Evolutionary conservation across 148 eudicot species (phyloP).

Genomic region (Fallopia convolvulus): DNA sequence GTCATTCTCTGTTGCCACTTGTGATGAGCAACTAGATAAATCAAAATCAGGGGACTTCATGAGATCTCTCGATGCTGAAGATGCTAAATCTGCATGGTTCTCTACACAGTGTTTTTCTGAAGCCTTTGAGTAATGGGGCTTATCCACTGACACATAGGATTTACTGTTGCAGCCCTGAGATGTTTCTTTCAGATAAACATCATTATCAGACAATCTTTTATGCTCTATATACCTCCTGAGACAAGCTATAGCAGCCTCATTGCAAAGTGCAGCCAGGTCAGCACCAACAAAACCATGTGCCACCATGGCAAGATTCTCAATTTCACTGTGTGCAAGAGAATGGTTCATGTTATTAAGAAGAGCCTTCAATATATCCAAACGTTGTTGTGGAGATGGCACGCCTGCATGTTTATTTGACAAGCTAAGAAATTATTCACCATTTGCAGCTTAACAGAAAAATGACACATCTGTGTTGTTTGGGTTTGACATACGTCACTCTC

Average conservation of each 20-base stretch:
- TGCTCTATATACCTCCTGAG: slow-evolving; percentile 42
- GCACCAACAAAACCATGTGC: slow-evolving; percentile 99
- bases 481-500: background rate
- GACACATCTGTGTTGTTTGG: background rate
- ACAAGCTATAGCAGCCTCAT: slow-evolving; percentile 74
- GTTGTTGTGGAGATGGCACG: slow-evolving; percentile 83
- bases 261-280: slow-evolving; percentile 76
- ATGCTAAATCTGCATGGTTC: slow-evolving; percentile 28
- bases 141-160: slow-evolving; percentile 15
- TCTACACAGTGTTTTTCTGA: slow-evolving; percentile 2
- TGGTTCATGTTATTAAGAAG: slow-evolving; percentile 64
- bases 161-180: slow-evolving; percentile 17
- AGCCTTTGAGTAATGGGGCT: slow-evolving; percentile 17
- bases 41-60: slow-evolving; percentile 17
- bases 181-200: slow-evolving; percentile 12
- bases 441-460: background rate
- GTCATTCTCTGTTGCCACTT: background rate
- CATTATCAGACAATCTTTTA: slow-evolving; percentile 19
- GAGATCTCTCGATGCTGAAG: slow-evolving; percentile 24
- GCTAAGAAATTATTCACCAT: background rate
- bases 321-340: slow-evolving; percentile 41
- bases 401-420: slow-evolving; percentile 38
- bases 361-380: slow-evolving; percentile 60
- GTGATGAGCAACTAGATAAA: slow-evolving; percentile 1
- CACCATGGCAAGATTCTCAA: slow-evolving; percentile 54